Conservation (phyloP, 495 filamentous ascomycete species). For the Neurospora sp. region DNA sequence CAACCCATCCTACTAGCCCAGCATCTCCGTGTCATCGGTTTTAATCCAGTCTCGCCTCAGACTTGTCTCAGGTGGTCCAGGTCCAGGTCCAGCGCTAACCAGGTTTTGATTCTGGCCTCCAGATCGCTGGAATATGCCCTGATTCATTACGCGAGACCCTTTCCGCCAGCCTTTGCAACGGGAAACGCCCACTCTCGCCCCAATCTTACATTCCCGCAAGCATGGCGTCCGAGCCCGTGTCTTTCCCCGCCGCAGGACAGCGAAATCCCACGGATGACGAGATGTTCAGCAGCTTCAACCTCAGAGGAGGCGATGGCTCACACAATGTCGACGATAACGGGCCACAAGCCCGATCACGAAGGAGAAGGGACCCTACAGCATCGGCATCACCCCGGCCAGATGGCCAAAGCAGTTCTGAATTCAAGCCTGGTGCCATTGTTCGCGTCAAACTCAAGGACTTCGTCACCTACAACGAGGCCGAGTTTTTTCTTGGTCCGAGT, state of each 20-base stretch:
- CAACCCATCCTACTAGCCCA: neutral
- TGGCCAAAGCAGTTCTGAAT: constrained; percentile 13
- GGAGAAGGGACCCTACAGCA: neutral
- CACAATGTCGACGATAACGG: neutral
- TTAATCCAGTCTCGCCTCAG: neutral
- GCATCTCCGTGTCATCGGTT: neutral
- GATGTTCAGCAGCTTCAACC: neutral
- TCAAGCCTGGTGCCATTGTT: constrained; percentile 80
- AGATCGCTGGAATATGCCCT: neutral
- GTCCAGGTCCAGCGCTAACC: neutral
- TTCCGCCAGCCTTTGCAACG: neutral
- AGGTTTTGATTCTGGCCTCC: neutral
- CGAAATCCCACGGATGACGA: neutral
- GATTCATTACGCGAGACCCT: neutral
- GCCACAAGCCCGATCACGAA: neutral
- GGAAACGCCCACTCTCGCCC: neutral
- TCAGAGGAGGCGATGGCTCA: neutral
- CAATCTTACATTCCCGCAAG: neutral
- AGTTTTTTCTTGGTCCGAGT: constrained; percentile 82
- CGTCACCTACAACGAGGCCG: constrained; percentile 85
- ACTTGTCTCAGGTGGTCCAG: neutral
- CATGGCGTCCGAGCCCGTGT: neutral
- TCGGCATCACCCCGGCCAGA: constrained; percentile 1
- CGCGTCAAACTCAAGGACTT: constrained; percentile 83
- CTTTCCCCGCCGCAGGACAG: neutral